A percentile compares a stretch with the other conserved stretches of the same genome.
Conservation (phyloP, 2,329 filamentous ascomycete species). For the Aspergillus sp. region DNA sequence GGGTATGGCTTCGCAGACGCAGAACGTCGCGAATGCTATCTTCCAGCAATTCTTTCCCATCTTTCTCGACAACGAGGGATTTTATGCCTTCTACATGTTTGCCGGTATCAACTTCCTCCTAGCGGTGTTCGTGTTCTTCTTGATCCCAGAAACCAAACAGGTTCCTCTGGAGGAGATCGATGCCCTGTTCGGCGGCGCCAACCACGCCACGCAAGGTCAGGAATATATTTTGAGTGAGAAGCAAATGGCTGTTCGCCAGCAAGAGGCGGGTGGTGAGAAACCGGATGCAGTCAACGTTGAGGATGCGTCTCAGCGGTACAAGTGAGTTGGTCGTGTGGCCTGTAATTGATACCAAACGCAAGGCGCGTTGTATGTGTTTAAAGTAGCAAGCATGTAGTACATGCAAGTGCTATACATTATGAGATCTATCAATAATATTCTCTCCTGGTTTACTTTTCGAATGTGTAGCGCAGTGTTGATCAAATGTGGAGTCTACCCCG, state of each 20-base stretch:
- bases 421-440: background rate
- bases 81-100: constrained; percentile 58
- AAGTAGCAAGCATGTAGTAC: background rate
- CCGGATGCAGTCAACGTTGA: constrained; percentile 12
- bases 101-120: constrained; percentile 53
- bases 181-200: constrained; percentile 37
- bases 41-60: constrained; percentile 71
- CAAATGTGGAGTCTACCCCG: background rate
- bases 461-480: background rate
- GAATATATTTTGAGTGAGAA: constrained; percentile 30
- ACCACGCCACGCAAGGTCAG: constrained; percentile 36
- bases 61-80: constrained; percentile 60
- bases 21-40: constrained; percentile 66
- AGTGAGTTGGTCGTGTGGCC: background rate
- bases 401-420: background rate
- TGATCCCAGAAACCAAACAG: constrained; percentile 53
- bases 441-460: too few species aligned
- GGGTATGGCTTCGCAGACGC: constrained; percentile 63
- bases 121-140: constrained; percentile 52
- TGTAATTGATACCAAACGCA: background rate
- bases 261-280: background rate
- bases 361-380: too few species aligned
- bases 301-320: constrained; percentile 13
- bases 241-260: constrained; percentile 9
- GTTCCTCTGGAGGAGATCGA: constrained; percentile 41